Percentiles rank a stretch among this genome's conserved stretches.
These are phyloP conservation scores for Suhomyces emberorum DNA, from an alignment of 805 yeast genomes.

Conservation along the genomic window DNA sequence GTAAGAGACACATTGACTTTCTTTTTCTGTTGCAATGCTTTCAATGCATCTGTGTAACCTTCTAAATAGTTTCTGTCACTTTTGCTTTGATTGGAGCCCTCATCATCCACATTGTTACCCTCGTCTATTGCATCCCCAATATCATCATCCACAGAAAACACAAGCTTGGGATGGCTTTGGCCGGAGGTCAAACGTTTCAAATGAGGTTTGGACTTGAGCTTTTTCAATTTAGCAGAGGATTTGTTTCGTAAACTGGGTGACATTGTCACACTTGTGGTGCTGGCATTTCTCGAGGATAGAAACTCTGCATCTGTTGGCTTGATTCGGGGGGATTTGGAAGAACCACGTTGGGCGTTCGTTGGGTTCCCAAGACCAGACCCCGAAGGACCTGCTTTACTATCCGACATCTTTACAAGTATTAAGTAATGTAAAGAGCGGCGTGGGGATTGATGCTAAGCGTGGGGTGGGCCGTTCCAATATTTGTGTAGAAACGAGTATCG, in stretches of 20 bases:
- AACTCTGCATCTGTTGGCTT: background rate
- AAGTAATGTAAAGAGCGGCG: no score
- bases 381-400: background rate
- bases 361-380: background rate
- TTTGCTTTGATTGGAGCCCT: slow-evolving; percentile 28
- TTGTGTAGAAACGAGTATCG: no score
- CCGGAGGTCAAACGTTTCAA: slow-evolving; percentile 24
- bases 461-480: no score
- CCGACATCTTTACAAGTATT: background rate
- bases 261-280: slow-evolving; percentile 8
- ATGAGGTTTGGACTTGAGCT: slow-evolving; percentile 28
- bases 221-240: slow-evolving; percentile 13
- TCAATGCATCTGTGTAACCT: slow-evolving; percentile 70
- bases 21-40: slow-evolving; percentile 30
- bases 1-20: slow-evolving; percentile 4
- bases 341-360: background rate
- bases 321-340: background rate
- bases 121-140: slow-evolving; percentile 58
- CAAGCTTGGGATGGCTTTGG: slow-evolving; percentile 24
- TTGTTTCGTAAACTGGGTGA: slow-evolving; percentile 15
- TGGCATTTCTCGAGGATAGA: slow-evolving; percentile 3
- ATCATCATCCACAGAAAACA: slow-evolving; percentile 82
- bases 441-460: no score
- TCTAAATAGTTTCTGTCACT: slow-evolving; percentile 51
- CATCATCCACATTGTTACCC: slow-evolving; percentile 27